Evolutionary conservation across 257 asterid genomes (phyloP).

Genomic region (Solanum clarkiae): DNA sequence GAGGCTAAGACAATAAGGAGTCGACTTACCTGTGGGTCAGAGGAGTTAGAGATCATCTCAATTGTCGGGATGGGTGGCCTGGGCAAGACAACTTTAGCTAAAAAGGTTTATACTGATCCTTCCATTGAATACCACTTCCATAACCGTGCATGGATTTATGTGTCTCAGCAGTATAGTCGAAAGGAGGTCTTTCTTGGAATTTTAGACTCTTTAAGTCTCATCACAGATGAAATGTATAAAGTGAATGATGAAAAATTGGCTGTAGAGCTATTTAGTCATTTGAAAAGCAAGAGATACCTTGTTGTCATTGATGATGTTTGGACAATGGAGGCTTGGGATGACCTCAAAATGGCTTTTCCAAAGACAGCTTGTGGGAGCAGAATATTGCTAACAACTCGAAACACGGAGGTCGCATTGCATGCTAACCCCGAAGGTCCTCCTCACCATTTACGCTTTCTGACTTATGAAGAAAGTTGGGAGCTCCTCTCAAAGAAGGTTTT

Average conservation of each 20-base stretch:
- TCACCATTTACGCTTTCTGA: slow-evolving; percentile 12
- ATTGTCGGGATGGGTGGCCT: slow-evolving; percentile 24
- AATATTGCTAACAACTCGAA: slow-evolving; percentile 16
- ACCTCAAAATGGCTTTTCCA: slow-evolving; percentile 16
- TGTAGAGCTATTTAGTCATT: slow-evolving; percentile 6
- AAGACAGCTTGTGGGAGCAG: slow-evolving; percentile 8
- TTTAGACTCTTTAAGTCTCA: slow-evolving; percentile 9
- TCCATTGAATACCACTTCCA: slow-evolving; percentile 10
- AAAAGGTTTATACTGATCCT: slow-evolving; percentile 9
- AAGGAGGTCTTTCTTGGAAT: slow-evolving; percentile 22
- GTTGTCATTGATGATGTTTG: slow-evolving; percentile 23
- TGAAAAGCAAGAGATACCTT: slow-evolving; percentile 16
- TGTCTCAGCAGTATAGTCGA: slow-evolving; percentile 23
- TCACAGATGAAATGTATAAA: slow-evolving; percentile 8
- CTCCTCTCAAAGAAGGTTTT: slow-evolving; percentile 13
- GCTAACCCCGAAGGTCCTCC: slow-evolving; percentile 7
- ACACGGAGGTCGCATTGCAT: slow-evolving; percentile 15
- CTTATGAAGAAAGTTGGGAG: slow-evolving; percentile 22
- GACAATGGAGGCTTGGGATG: slow-evolving; percentile 25
- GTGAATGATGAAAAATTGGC: slow-evolving; percentile 13
- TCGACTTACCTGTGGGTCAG: slow-evolving; percentile 9
- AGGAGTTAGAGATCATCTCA: slow-evolving; percentile 9
- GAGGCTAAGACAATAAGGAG: slow-evolving; percentile 13
- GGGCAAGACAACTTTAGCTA: slow-evolving; percentile 22
- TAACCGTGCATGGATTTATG: slow-evolving; percentile 21